Evolutionary conservation across 345 rosid species (phyloP).

Genomic region (Aurinia saxatilis): DNA sequence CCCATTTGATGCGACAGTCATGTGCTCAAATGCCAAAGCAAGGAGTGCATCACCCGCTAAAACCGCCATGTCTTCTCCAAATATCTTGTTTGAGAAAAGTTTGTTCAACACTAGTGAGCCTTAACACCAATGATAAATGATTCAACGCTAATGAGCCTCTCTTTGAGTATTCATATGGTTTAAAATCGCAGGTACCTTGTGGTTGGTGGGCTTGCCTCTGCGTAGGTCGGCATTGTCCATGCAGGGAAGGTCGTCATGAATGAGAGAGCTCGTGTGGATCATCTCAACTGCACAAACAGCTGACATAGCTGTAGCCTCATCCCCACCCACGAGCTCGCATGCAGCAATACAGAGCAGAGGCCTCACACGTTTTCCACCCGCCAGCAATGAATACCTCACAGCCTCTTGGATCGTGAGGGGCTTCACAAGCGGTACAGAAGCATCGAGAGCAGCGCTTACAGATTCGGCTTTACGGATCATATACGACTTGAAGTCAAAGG

Average conservation of each 20-base stretch:
- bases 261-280: slow-evolving; percentile 87
- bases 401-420: slow-evolving; percentile 73
- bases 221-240: slow-evolving; percentile 91
- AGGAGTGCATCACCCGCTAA: slow-evolving; percentile 84
- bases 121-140: not conserved
- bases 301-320: slow-evolving; percentile 62
- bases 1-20: slow-evolving; percentile 40
- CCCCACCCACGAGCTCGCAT: slow-evolving; percentile 72
- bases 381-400: slow-evolving; percentile 77
- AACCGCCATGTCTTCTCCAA: slow-evolving; percentile 74
- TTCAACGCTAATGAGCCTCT: not conserved
- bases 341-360: slow-evolving; percentile 79
- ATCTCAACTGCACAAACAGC: slow-evolving; percentile 85
- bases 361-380: slow-evolving; percentile 80
- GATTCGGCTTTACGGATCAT: slow-evolving; percentile 50
- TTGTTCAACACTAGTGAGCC: not conserved
- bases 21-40: slow-evolving; percentile 64
- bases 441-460: slow-evolving; percentile 54
- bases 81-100: slow-evolving; percentile 25
- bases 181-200: slow-evolving; percentile 39
- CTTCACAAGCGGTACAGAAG: slow-evolving; percentile 42
- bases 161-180: not conserved
- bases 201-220: slow-evolving; percentile 82
- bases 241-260: slow-evolving; percentile 91
- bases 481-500: slow-evolving; percentile 68